A percentile compares a stretch with the other conserved stretches of the same genome.
Evolutionary conservation across 345 rosid species (phyloP).

Genomic region (Hypericum perforatum): DNA sequence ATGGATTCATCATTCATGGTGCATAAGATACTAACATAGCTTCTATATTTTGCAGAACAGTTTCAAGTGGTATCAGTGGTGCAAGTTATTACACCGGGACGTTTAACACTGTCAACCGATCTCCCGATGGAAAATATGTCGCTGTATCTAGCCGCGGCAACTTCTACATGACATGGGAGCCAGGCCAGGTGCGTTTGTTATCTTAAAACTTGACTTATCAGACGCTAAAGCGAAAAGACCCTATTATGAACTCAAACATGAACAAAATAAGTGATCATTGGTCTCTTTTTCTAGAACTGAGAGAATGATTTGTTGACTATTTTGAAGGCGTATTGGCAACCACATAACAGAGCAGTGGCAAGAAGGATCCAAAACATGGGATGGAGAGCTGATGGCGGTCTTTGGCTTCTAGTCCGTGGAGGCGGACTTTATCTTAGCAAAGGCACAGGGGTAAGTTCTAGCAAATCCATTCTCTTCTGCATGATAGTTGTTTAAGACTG

Average conservation of each 20-base stretch:
- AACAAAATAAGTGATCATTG: no score
- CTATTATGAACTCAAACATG: no score
- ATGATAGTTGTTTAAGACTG: slow-evolving; percentile 9
- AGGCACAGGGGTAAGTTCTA: slow-evolving; percentile 71
- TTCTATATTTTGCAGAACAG: slow-evolving; percentile 71
- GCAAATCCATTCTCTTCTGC: no score
- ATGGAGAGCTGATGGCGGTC: slow-evolving; percentile 98
- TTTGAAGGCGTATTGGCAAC: slow-evolving; percentile 86
- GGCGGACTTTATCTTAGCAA: slow-evolving; percentile 97
- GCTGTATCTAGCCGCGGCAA: slow-evolving; percentile 98
- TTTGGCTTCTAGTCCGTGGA: slow-evolving; percentile 98
- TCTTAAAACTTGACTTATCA: no score
- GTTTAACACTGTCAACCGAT: slow-evolving; percentile 83
- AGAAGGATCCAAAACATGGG: slow-evolving; percentile 98
- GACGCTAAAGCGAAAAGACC: no score
- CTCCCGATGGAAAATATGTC: slow-evolving; percentile 87
- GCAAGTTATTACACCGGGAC: slow-evolving; percentile 96
- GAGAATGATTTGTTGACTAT: not conserved
- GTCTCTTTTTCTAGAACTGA: not conserved
- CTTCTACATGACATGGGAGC: slow-evolving; percentile 94
- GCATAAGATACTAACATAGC: slow-evolving; percentile 23
- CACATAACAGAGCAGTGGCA: slow-evolving; percentile 94
- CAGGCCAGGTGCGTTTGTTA: slow-evolving; percentile 59
- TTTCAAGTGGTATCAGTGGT: slow-evolving; percentile 96
- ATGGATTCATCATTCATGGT: not conserved